Percentiles rank a stretch among this genome's conserved stretches.
Conservation (phyloP, 2,329 filamentous ascomycete genomes). For the Penicillium palitans region DNA sequence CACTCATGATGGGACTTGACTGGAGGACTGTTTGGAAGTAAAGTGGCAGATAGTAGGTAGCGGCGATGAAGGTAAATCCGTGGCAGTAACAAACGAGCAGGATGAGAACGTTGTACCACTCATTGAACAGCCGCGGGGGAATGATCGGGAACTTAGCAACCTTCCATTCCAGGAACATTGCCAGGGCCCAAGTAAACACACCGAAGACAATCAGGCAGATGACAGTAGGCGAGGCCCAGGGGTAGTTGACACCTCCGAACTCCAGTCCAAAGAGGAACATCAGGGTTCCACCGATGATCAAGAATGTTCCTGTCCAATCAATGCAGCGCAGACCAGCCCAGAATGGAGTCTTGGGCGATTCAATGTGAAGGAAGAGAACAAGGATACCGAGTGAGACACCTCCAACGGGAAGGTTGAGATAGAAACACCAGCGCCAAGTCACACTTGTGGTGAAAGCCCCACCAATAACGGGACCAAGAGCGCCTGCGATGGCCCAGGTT, state of each 20-base stretch:
- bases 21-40: constrained; percentile 80
- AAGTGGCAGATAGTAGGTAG: constrained; percentile 76
- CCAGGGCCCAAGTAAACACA: constrained; percentile 61
- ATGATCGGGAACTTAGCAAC: constrained; percentile 76
- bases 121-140: constrained; percentile 69
- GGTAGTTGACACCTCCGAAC: constrained; percentile 73
- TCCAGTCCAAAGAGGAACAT: constrained; percentile 87
- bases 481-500: constrained; percentile 62
- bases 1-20: constrained; percentile 67
- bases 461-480: constrained; percentile 62
- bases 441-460: constrained; percentile 61
- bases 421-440: constrained; percentile 62
- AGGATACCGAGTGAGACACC: constrained; percentile 60
- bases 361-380: constrained; percentile 60
- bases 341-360: constrained; percentile 61
- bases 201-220: constrained; percentile 79
- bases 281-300: constrained; percentile 73
- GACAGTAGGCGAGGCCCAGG: constrained; percentile 74
- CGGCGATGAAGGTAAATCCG: constrained; percentile 73
- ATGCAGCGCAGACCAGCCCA: constrained; percentile 59
- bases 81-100: constrained; percentile 70
- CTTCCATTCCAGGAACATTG: constrained; percentile 71
- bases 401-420: constrained; percentile 63
- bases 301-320: constrained; percentile 63
- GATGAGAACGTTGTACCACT: constrained; percentile 64